Evolutionary conservation across 345 rosid species (phyloP), one percentile per base, ranked within the genome.

Genomic region (Xanthoceras sorbifolium): DNA sequence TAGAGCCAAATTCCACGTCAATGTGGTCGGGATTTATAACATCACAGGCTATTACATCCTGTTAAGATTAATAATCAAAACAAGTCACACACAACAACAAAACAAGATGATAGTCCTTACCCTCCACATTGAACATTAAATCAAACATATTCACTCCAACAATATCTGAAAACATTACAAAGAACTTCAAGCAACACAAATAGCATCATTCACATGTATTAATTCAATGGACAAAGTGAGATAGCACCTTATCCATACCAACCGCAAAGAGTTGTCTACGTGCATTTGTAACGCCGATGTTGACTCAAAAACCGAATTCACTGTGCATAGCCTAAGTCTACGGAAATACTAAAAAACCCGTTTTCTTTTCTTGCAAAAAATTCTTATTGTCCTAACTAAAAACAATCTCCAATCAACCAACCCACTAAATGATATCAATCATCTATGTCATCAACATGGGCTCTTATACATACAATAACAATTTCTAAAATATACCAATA

Each of bases 41-140:
- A 74, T 96, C 99, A 81, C 99, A 93, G 5, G 98, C 99, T 74
- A 96, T 92, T 42, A 96, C 93, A 88, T 96, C 99, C 99, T 93
- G 86, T 75, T 71, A 46, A 64, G 65, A 32, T 12, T 28, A 60
- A 54, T 50, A 73, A 20, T 0, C 23, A 10, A 65, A 34, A 55
- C 1, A 36, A 25, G 11, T 29, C 42, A 3, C 67, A 3, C 67
- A 63, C 36, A 59, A 28, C 40, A 9, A 46, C 50, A 64, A 69
- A 36, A 20, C 0, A 66, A 55, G 25, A 54, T 67, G 15, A n/a
- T 4, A 67, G 31, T 31, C n/a, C 6, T 7, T 18, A 32, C 40
- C 44, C 22, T 32, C 3, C 12, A 44, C 23, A 44, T 29, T 5
- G 15, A 74, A 62, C 0, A 42, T 44, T n/a, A 29, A 1, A 63